Evolutionary conservation across 2,329 filamentous ascomycete genomes (phyloP), one percentile per base, ranked within the genome.

Genomic region (Massarina eburnea): DNA sequence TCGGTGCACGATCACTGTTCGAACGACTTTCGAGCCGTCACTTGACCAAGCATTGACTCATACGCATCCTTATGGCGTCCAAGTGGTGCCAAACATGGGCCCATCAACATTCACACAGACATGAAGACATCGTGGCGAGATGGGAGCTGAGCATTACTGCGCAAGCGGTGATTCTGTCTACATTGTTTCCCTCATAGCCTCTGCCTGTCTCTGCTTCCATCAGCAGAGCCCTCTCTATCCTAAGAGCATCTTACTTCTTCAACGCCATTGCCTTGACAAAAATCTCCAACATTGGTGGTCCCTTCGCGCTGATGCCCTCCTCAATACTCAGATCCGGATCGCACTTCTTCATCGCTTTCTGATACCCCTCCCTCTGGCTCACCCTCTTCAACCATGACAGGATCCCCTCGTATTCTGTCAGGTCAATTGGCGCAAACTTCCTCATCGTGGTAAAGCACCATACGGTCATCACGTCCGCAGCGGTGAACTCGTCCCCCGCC

Each of bases 391-490:
- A 42, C 63, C 62, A 70, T 14, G 29, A 55, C 51, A 60, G 27
- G 34, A 68, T 62, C 1, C 59, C 67, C 21, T 57, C 46, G 45
- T 68, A 70, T 15, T 49, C 61, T 2, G 46, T 60, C 46, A 70
- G 52, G 52, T 68, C 63, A n/a, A 68, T 48, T 1, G 73, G 72
- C 19, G 66, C 65, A 52, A 81, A 85, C 39, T 73, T 71, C 14
- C 84, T 72, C 74, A 82, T 76, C 2, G 82, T 87, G 1, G 83
- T 85, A 26, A 88, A 67, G 12, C 74, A 72, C 57, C 79, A 85
- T 0, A 84, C 74, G 4, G 70, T 71, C 82, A 88, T 86, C 30
- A 86, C 72, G 64, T 89, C 85, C 1, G 85, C 85, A 1, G 74
- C 81, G 0, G 81, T 86, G 46, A 88, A 81, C 40, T 83, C 73